Conservation (phyloP, 2,329 filamentous ascomycete species). For the Xylariales sp. region DNA sequence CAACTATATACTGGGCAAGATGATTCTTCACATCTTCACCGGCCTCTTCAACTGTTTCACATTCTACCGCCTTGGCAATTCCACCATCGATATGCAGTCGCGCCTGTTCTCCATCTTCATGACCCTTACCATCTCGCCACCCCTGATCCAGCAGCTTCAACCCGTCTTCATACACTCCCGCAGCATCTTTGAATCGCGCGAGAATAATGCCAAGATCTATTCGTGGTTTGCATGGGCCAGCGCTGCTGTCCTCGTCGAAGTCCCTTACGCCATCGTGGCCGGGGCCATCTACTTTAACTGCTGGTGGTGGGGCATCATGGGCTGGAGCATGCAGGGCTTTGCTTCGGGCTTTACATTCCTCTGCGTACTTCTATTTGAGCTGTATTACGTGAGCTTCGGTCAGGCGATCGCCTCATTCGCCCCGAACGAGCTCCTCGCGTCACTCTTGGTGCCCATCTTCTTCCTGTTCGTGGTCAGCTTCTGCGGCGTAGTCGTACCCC, state of each 20-base stretch:
- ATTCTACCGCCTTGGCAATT: constrained; percentile 45
- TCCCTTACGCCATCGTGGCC: constrained; percentile 64
- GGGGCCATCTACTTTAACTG: constrained; percentile 62
- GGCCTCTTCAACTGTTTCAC: constrained; percentile 79
- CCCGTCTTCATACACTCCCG: constrained; percentile 65
- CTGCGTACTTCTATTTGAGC: constrained; percentile 51
- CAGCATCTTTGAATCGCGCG: constrained; percentile 65
- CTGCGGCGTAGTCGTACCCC: constrained; percentile 67
- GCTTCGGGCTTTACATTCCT: constrained; percentile 59
- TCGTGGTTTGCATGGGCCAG: constrained; percentile 68
- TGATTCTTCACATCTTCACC: constrained; percentile 67
- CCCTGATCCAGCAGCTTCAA: constrained; percentile 73
- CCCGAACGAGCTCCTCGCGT: constrained; percentile 63
- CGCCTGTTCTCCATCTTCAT: constrained; percentile 74
- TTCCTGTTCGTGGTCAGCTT: constrained; percentile 68
- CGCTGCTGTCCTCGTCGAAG: constrained; percentile 61
- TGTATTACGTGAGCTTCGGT: constrained; percentile 19
- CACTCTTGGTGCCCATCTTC: constrained; percentile 62
- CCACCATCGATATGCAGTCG: constrained; percentile 61
- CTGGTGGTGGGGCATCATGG: constrained; percentile 54
- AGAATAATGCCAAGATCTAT: constrained; percentile 77
- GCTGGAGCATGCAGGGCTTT: constrained; percentile 47
- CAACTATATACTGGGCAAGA: constrained; percentile 71
- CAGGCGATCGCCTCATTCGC: constrained; percentile 58
- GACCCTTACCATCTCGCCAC: constrained; percentile 69